Percentiles rank a stretch among this genome's conserved stretches.
Conservation (phyloP, 306 rosid genomes). For the Inga laurina region DNA sequence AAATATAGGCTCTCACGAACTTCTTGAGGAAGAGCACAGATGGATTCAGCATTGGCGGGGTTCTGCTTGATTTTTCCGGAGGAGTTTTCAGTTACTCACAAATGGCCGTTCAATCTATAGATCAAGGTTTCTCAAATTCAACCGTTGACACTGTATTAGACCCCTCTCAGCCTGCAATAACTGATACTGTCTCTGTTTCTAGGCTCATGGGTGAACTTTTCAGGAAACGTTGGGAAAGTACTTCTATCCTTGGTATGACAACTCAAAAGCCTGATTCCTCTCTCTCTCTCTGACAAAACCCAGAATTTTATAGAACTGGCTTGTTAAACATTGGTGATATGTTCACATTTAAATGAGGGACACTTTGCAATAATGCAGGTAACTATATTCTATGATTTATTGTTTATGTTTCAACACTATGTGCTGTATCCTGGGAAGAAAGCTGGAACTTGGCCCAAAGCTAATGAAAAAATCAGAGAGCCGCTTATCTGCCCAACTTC, state of each 20-base stretch:
- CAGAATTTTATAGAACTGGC: background rate
- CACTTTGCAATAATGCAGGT: conserved; percentile 48
- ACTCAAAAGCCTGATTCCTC: background rate
- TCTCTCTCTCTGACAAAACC: background rate
- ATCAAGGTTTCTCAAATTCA: conserved; percentile 63
- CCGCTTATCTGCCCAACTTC: conserved; percentile 26
- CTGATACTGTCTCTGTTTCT: conserved; percentile 13
- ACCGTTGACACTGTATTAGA: conserved; percentile 5
- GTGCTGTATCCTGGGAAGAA: conserved; percentile 57
- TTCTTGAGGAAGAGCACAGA: conserved; percentile 74
- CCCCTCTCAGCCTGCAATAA: background rate
- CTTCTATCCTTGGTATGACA: conserved; percentile 63
- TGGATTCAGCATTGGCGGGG: conserved; percentile 76
- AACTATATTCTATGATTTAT: conserved; percentile 66
- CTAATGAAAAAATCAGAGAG: conserved; percentile 35
- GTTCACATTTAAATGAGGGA: background rate
- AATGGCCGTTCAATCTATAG: conserved; percentile 79
- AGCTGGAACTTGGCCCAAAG: conserved; percentile 24
- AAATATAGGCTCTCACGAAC: conserved; percentile 67
- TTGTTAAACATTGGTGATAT: background rate
- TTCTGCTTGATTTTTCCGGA: conserved; percentile 77
- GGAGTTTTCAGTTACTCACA: conserved; percentile 70
- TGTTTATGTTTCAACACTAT: conserved; percentile 72
- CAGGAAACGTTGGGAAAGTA: conserved; percentile 82
- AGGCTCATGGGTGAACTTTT: conserved; percentile 86